phyloP scores from a whole-genome alignment of 192 early-diverging fungal species.

The Cetraspora pellucida region DNA sequence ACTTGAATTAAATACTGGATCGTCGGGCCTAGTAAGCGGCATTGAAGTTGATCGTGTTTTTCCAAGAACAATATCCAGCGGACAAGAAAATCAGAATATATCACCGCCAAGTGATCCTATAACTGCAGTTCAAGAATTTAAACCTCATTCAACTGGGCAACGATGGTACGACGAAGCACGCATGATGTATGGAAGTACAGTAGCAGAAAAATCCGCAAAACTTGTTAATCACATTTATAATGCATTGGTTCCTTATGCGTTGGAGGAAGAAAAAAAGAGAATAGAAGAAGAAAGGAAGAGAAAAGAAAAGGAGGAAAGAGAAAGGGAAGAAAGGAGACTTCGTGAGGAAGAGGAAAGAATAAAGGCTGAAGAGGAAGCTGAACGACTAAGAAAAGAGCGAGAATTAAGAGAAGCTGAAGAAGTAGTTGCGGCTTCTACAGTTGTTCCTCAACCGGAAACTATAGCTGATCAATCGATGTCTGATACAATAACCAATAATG shows the following conservation, averaged over 20 bases:
- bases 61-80: conserved; percentile 5
- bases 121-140: conserved; percentile 69
- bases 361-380: conserved; percentile 36
- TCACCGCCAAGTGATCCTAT: conserved; percentile 44
- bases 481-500: conserved; percentile 15
- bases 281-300: conserved; percentile 57
- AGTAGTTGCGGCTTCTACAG: conserved; percentile 24
- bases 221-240: conserved; percentile 70
- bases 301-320: conserved; percentile 50
- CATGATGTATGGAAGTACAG: conserved; percentile 71
- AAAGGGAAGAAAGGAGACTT: conserved; percentile 59
- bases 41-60: conserved; percentile 43
- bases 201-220: conserved; percentile 61
- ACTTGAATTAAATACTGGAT: conserved; percentile 41
- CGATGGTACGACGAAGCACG: conserved; percentile 88
- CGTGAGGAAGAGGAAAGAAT: conserved; percentile 45
- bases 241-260: conserved; percentile 71
- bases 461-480: neutral
- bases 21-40: conserved; percentile 39
- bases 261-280: conserved; percentile 64
- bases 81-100: conserved; percentile 34
- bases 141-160: conserved; percentile 69
- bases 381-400: conserved; percentile 47
- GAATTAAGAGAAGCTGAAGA: conserved; percentile 43
- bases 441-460: too few species aligned